Evolutionary conservation across 192 early-diverging fungal species (phyloP), one percentile per base, ranked within the genome.

Genomic region (Mortierella claussenii): DNA sequence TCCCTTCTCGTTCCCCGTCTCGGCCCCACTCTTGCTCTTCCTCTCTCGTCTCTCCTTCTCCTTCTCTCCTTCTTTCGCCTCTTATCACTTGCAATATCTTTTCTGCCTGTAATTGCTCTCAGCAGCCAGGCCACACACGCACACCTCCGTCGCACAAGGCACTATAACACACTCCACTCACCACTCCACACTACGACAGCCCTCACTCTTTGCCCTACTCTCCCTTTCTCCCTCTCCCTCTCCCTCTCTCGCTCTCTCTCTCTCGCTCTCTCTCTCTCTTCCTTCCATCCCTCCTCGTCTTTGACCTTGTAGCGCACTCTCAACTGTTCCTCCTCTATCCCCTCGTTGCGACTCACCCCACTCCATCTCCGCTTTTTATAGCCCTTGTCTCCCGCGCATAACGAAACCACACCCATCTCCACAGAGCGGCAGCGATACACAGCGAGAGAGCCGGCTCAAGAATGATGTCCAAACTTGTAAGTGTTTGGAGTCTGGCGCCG

Each of bases 401-500:
- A n/a, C n/a, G n/a, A n/a, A n/a, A n/a, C n/a, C n/a, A n/a, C n/a
- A n/a, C n/a, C n/a, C n/a, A n/a, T n/a, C n/a, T n/a, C n/a, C n/a
- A n/a, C n/a, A n/a, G n/a, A n/a, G n/a, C n/a, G n/a, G n/a, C n/a
- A n/a, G n/a, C n/a, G n/a, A n/a, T n/a, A n/a, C n/a, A n/a, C n/a
- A 40, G 13, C 7, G 13, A 40, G 37, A 40, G 37, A 40, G 13
- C 37, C 13, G 37, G 37, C 37, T 13, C 34, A 53, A 64, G 49
- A 51, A 70, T 70, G 68, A 70, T 70, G 45, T 70, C 68, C 34
- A 60, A 53, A 59, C 68, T 70, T 70, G 68, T 70, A 70, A 55
- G 68, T n/a, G n/a, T n/a, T n/a, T n/a, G n/a, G n/a, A n/a, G n/a
- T n/a, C n/a, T n/a, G n/a, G n/a, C n/a, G n/a, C n/a, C n/a, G n/a